Percentiles rank a stretch among this genome's conserved stretches.
Conservation (phyloP, 164 flowering plant genomes). For the Kalanchoe fedtschenkoi region DNA sequence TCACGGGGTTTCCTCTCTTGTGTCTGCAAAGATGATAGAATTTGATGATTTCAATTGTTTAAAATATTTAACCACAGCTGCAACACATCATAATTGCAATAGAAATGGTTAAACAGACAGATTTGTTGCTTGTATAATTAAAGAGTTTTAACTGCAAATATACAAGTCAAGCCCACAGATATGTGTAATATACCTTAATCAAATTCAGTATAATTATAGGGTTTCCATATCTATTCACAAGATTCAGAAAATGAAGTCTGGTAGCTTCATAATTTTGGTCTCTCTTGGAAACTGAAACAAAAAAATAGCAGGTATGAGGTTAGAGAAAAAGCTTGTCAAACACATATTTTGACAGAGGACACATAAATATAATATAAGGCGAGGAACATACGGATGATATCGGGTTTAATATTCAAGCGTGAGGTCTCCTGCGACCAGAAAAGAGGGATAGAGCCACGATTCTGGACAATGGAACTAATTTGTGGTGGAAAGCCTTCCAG, state of each 20-base stretch:
- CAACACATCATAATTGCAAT: not conserved
- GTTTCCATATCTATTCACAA: constrained; percentile 42
- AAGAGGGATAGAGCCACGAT: constrained; percentile 50
- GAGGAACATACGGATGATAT: constrained; percentile 38
- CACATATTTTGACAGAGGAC: not conserved
- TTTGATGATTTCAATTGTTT: not conserved
- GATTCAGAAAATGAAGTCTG: constrained; percentile 42
- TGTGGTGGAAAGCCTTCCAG: constrained; percentile 47
- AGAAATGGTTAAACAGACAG: not conserved
- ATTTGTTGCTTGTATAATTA: not conserved
- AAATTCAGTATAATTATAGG: constrained; percentile 45
- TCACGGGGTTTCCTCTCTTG: constrained; percentile 91
- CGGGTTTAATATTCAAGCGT: constrained; percentile 43
- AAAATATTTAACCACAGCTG: not conserved
- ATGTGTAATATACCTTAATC: constrained; percentile 31
- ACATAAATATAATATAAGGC: not conserved
- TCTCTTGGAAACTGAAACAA: constrained; percentile 35
- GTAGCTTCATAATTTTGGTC: constrained; percentile 42
- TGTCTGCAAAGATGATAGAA: constrained; percentile 33
- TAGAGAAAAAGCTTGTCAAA: not conserved
- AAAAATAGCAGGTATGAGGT: not conserved
- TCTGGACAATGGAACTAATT: constrained; percentile 55
- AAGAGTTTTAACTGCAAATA: not conserved
- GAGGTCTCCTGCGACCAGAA: constrained; percentile 56
- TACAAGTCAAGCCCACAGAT: not conserved